phyloP scores from a whole-genome alignment of 306 rosid species.

The Amphicarpaea edgeworthii region DNA sequence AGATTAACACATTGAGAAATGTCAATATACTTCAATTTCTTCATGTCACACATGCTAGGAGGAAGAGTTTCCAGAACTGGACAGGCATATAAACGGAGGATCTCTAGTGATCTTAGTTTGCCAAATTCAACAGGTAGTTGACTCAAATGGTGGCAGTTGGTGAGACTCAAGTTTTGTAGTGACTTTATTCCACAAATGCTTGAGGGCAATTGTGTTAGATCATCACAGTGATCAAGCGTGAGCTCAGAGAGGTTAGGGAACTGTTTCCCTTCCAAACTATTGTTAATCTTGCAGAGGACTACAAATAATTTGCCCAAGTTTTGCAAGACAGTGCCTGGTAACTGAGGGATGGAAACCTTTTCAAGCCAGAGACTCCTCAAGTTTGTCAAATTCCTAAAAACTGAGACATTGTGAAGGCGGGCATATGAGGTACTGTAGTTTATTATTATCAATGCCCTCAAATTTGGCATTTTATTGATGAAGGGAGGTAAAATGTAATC shows the following conservation, averaged over 20 bases:
- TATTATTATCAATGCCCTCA: slow-evolving; percentile 70
- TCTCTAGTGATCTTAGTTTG: slow-evolving; percentile 57
- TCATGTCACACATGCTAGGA: slow-evolving; percentile 58
- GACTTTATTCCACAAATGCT: slow-evolving; percentile 66
- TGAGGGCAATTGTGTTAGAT: slow-evolving; percentile 65
- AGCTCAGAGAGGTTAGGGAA: slow-evolving; percentile 78
- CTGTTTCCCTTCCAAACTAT: slow-evolving; percentile 55
- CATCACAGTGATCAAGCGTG: slow-evolving; percentile 83
- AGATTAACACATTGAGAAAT: slow-evolving; percentile 80
- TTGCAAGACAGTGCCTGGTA: slow-evolving; percentile 53
- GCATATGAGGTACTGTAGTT: slow-evolving; percentile 68
- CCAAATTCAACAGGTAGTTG: slow-evolving; percentile 67
- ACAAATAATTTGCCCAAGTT: slow-evolving; percentile 65
- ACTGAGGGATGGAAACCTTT: slow-evolving; percentile 67
- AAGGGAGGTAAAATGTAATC: slow-evolving; percentile 82
- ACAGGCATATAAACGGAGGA: slow-evolving; percentile 79
- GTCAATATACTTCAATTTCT: slow-evolving; percentile 67
- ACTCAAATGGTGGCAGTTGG: slow-evolving; percentile 77
- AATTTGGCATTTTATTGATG: slow-evolving; percentile 78
- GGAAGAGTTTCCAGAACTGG: slow-evolving; percentile 70
- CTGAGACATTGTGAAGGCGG: slow-evolving; percentile 55
- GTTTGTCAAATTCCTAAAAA: slow-evolving; percentile 57
- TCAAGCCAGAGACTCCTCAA: slow-evolving; percentile 92
- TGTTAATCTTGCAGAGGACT: slow-evolving; percentile 70
- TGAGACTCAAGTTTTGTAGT: slow-evolving; percentile 70